Evolutionary conservation across 768 basidiomycete species (phyloP).

Genomic region (Xerocomellus amylosporus): DNA sequence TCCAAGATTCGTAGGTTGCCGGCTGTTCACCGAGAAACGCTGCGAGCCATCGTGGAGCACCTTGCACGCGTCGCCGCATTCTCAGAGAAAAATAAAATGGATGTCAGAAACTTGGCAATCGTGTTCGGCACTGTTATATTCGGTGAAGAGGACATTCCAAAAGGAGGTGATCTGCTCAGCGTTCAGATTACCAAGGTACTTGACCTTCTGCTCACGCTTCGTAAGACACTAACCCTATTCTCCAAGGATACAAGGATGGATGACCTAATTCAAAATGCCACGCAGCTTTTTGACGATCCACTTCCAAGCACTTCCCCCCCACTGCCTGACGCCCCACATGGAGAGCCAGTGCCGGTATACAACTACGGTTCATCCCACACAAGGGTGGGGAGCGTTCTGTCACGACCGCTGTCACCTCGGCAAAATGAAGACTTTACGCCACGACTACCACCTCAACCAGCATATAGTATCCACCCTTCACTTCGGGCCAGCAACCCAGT

Average conservation of each 20-base stretch:
- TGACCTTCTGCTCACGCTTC: conserved; percentile 29
- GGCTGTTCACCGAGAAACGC: conserved; percentile 78
- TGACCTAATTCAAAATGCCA: conserved; percentile 72
- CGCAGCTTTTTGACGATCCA: conserved; percentile 63
- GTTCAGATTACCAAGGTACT: conserved; percentile 74
- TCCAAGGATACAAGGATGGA: conserved; percentile 72
- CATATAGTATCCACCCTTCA: conserved; percentile 77
- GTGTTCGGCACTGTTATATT: conserved; percentile 88
- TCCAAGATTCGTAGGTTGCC: conserved; percentile 84
- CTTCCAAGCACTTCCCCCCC: conserved; percentile 56
- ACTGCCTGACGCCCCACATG: conserved; percentile 67
- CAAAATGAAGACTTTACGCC: conserved; percentile 69
- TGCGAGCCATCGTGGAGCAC: conserved; percentile 80
- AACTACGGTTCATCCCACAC: conserved; percentile 74
- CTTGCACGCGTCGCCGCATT: conserved; percentile 66
- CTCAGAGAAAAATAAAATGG: conserved; percentile 87
- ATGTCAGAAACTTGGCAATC: conserved; percentile 86
- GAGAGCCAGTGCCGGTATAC: conserved; percentile 55
- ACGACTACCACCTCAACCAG: conserved; percentile 62
- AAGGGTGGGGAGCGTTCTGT: conserved; percentile 51
- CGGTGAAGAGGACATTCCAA: conserved; percentile 87
- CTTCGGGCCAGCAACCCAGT: conserved; percentile 47
- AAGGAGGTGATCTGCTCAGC: conserved; percentile 69
- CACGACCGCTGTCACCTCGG: conserved; percentile 21
- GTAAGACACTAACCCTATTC: conserved; percentile 15